Evolutionary conservation across 2,329 filamentous ascomycete genomes (phyloP), one percentile per base, ranked within the genome.

Genomic region (Claviceps purpurea): DNA sequence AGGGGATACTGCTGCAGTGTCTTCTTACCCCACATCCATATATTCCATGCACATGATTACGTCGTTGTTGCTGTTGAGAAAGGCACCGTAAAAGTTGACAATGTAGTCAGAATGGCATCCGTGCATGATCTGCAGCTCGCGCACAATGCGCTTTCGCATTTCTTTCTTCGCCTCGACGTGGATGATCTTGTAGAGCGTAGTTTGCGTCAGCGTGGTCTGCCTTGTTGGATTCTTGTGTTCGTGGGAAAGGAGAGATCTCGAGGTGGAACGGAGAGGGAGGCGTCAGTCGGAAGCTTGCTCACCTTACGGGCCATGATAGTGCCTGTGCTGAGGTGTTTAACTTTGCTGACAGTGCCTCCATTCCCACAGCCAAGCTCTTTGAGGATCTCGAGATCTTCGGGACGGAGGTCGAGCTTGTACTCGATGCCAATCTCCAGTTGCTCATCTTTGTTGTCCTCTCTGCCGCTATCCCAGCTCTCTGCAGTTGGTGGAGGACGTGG

Each of bases 31-130:
- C 66, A 91, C 89, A 70, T 98, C 93, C 89, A 95, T 95, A 67
- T 98, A 97, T 68, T 98, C 93, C 93, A 98, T 98, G 69, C 93
- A 98, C 84, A 98, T 91, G 61, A 97, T 94, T 54, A 98, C 94
- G 71, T 98, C 93, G 65, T 94, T 91, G 56, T 89, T 89, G 64
- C 94, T 87, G 65, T 95, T 97, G 64, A 97, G 79, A 65, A 97
- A 98, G 40, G 93, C 93, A 55, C 93, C 93, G 64, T 97, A 97
- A 69, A 96, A 98, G 51, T 86, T 95, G 55, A 98, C 93, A 63
- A 98, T 97, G 68, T 94, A 90, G 55, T 93, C 87, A 22, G 88
- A 96, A 64, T 95, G 93, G 70, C 93, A 98, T 63, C 94, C 89
- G 66, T 96, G 90, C 83, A 97, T 97, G 59, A 98, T 96, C 66